Conservation (phyloP, 441 rosid species). For the Rhodomyrtus psidioides region DNA sequence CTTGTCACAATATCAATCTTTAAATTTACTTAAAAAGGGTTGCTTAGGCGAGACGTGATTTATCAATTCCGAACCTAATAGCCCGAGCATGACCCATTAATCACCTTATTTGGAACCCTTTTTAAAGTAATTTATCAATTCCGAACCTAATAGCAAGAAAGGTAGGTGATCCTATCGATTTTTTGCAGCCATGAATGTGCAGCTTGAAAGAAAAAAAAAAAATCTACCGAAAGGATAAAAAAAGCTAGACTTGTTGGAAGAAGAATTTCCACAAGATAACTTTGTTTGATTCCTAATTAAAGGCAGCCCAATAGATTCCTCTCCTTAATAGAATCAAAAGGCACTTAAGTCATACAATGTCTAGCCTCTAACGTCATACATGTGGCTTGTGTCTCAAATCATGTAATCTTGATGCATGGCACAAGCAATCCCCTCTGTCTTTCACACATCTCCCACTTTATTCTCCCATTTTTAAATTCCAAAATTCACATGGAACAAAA, state of each 20-base stretch:
- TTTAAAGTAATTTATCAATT: neutral
- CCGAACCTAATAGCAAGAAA: neutral
- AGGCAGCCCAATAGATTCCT: neutral
- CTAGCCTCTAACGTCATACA: neutral
- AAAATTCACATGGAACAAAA: neutral
- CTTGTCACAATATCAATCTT: neutral
- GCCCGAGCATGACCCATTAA: neutral
- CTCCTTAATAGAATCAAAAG: neutral
- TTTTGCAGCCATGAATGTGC: neutral
- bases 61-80: no score
- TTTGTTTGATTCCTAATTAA: neutral
- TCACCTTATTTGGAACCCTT: neutral
- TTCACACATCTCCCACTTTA: constrained; percentile 33
- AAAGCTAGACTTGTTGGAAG: neutral
- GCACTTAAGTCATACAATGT: neutral
- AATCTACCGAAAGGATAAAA: neutral
- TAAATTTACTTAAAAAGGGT: neutral
- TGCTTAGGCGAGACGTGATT: neutral
- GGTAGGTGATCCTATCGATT: neutral
- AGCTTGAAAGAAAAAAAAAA: no score
- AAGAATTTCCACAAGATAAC: neutral
- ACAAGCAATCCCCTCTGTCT: constrained; percentile 50
- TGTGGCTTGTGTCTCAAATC: neutral
- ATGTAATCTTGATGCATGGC: neutral
- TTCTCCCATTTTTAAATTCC: neutral